Evolutionary conservation across 163 green algal genomes (phyloP).

Genomic region (Scenedesmus sp.): DNA sequence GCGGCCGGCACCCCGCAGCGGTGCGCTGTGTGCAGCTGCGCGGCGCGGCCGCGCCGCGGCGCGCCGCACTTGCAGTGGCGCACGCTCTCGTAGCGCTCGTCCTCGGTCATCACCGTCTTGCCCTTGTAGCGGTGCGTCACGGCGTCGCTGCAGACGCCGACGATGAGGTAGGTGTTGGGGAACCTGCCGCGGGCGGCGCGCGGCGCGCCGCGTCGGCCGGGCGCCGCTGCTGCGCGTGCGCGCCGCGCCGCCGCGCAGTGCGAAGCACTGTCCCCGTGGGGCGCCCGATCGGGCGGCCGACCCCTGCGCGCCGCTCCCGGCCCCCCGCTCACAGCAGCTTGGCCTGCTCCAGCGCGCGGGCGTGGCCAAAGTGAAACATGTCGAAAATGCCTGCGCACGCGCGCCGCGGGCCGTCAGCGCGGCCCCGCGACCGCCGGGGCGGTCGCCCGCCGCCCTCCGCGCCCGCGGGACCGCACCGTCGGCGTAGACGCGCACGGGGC

Average conservation of each 20-base stretch:
- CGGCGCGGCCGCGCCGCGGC: background rate
- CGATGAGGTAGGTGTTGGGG: conserved; percentile 61
- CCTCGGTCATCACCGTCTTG: conserved; percentile 90
- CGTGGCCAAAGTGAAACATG: conserved; percentile 94
- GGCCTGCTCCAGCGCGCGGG: conserved; percentile 88
- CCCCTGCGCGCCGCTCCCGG: background rate
- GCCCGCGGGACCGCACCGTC: conserved; percentile 47
- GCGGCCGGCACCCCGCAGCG: background rate
- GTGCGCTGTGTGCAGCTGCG: too few relatives aligned
- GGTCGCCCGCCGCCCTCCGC: background rate
- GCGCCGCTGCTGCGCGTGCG: conserved; percentile 1
- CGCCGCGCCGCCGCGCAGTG: background rate
- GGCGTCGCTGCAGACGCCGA: conserved; percentile 89
- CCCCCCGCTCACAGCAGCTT: conserved; percentile 88
- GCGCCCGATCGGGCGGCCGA: too few relatives aligned
- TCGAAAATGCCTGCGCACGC: conserved; percentile 85
- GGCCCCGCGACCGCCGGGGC: background rate
- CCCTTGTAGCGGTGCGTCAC: conserved; percentile 89
- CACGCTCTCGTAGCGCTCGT: conserved; percentile 88
- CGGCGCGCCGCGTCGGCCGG: background rate
- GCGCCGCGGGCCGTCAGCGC: background rate
- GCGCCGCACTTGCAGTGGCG: conserved; percentile 85
- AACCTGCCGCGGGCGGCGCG: conserved; percentile 23
- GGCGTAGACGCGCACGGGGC: conserved; percentile 61
- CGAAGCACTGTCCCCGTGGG: too few relatives aligned